A percentile compares a stretch with the other conserved stretches of the same genome.
These are phyloP conservation scores for Penicillium pulvis DNA, from an alignment of 495 filamentous ascomycete genomes.

Conservation along the genomic window DNA sequence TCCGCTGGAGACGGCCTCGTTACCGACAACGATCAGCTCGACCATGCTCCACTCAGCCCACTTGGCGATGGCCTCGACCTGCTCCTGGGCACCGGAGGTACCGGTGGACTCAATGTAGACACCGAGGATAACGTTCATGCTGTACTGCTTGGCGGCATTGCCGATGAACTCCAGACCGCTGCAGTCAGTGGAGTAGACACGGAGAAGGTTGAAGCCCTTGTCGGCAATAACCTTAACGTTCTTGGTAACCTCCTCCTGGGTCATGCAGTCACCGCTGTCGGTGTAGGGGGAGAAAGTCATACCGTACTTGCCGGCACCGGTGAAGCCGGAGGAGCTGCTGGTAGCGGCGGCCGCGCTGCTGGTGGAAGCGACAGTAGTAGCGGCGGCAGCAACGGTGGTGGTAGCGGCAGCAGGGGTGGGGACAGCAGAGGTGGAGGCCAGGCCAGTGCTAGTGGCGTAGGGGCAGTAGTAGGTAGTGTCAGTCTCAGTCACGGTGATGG, in stretches of 20 bases:
- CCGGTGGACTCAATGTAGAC: constrained; percentile 74
- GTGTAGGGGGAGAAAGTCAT: constrained; percentile 92
- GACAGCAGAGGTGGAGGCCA: constrained; percentile 25
- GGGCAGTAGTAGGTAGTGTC: constrained; percentile 74
- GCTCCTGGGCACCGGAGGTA: constrained; percentile 59
- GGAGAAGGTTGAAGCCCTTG: constrained; percentile 78
- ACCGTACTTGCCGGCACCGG: constrained; percentile 60
- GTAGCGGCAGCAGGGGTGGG: constrained; percentile 26
- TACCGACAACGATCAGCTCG: constrained; percentile 80
- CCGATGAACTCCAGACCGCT: constrained; percentile 74
- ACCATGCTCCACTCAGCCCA: constrained; percentile 80
- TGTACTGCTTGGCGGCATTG: constrained; percentile 57
- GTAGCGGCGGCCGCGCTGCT: constrained; percentile 19
- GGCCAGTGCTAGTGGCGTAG: constrained; percentile 52
- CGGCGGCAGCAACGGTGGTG: constrained; percentile 22
- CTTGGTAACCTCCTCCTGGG: constrained; percentile 52
- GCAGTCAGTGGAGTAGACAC: constrained; percentile 94
- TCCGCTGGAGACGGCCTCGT: constrained; percentile 80
- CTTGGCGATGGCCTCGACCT: constrained; percentile 68
- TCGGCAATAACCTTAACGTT: constrained; percentile 70
- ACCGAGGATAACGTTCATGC: constrained; percentile 79
- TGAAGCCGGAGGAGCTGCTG: constrained; percentile 18
- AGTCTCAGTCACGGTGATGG: constrained; percentile 69
- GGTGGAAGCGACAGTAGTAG: constrained; percentile 18
- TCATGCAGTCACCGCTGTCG: constrained; percentile 65